A percentile compares a stretch with the other conserved stretches of the same genome.
Conservation (phyloP, 768 basidiomycete species). For the Boletus rex-veris region DNA sequence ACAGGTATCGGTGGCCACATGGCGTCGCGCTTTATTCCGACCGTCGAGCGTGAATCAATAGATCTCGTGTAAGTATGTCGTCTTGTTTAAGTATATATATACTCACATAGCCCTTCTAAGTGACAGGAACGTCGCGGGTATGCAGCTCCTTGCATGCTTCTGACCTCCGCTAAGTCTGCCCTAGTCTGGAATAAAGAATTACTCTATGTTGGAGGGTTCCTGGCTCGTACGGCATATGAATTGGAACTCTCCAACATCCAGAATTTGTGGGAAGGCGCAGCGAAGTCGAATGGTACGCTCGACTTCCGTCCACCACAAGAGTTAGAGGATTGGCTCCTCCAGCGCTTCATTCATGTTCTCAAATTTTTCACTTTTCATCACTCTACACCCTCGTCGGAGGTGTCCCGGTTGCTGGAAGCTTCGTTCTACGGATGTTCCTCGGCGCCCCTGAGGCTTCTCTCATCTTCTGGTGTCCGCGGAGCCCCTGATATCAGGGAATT, state of each 20-base stretch:
- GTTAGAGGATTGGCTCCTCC: slow-evolving; percentile 47
- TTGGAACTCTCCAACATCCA: slow-evolving; percentile 65
- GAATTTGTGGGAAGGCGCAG: slow-evolving; percentile 53
- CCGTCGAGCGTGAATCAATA: slow-evolving; percentile 92
- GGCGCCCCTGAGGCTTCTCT: slow-evolving; percentile 5
- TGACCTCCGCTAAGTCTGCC: not conserved
- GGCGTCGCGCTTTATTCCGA: slow-evolving; percentile 87
- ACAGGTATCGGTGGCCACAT: slow-evolving; percentile 75
- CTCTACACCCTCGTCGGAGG: slow-evolving; percentile 82
- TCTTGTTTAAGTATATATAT: not conserved
- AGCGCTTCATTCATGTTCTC: slow-evolving; percentile 70
- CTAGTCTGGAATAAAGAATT: slow-evolving; percentile 90
- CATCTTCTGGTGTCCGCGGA: slow-evolving; percentile 8
- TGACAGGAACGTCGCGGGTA: slow-evolving; percentile 78
- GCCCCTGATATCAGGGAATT: slow-evolving; percentile 46
- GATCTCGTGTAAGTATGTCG: slow-evolving; percentile 67
- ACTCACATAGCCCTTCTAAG: slow-evolving; percentile 34
- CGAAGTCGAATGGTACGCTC: slow-evolving; percentile 28
- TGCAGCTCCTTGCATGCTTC: slow-evolving; percentile 13
- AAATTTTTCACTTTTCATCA: slow-evolving; percentile 86
- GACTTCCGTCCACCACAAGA: slow-evolving; percentile 37
- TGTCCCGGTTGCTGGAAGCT: slow-evolving; percentile 66
- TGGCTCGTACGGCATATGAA: slow-evolving; percentile 82
- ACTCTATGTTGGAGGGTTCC: slow-evolving; percentile 77
- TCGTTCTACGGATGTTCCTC: slow-evolving; percentile 46